Percentiles rank a stretch among this genome's conserved stretches.
Conservation (phyloP, 2,329 filamentous ascomycete species). For the Thermothelomyces thermophilus region DNA sequence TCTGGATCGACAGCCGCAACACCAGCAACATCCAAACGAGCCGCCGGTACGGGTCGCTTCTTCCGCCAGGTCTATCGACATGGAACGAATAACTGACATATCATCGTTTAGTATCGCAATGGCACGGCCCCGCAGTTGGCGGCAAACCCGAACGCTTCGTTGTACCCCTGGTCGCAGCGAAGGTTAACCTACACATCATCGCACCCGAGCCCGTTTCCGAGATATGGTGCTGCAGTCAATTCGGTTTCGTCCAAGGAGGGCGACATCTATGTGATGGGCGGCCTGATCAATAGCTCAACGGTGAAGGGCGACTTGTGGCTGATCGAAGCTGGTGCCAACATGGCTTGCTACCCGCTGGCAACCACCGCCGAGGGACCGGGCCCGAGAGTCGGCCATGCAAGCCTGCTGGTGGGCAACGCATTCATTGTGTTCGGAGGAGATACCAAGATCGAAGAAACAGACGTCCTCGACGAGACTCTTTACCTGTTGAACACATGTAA, state of each 20-base stretch:
- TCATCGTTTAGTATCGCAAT: slow-evolving; percentile 45
- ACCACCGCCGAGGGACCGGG: slow-evolving; percentile 93
- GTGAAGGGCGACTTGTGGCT: slow-evolving; percentile 98
- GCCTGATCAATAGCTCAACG: slow-evolving; percentile 86
- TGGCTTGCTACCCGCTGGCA: slow-evolving; percentile 85
- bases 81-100: slow-evolving; percentile 10
- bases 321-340: slow-evolving; percentile 81
- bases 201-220: slow-evolving; percentile 81
- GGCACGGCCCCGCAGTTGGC: slow-evolving; percentile 32
- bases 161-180: slow-evolving; percentile 94
- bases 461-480: slow-evolving; percentile 87
- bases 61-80: neutral
- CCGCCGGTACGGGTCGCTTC: slow-evolving; percentile 35
- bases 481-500: slow-evolving; percentile 96
- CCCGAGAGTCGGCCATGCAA: slow-evolving; percentile 88
- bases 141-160: slow-evolving; percentile 62
- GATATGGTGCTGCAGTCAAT: slow-evolving; percentile 96
- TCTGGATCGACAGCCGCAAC: slow-evolving; percentile 42
- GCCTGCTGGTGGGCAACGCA: slow-evolving; percentile 91
- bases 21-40: slow-evolving; percentile 30
- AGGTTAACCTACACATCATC: slow-evolving; percentile 78
- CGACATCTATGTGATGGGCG: slow-evolving; percentile 96
- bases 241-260: slow-evolving; percentile 90
- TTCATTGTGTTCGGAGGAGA: slow-evolving; percentile 99
- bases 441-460: slow-evolving; percentile 90